These are phyloP conservation scores for Mucor irregularis DNA, from an alignment of 371 early-diverging fungal genomes.

Conservation along the genomic window DNA sequence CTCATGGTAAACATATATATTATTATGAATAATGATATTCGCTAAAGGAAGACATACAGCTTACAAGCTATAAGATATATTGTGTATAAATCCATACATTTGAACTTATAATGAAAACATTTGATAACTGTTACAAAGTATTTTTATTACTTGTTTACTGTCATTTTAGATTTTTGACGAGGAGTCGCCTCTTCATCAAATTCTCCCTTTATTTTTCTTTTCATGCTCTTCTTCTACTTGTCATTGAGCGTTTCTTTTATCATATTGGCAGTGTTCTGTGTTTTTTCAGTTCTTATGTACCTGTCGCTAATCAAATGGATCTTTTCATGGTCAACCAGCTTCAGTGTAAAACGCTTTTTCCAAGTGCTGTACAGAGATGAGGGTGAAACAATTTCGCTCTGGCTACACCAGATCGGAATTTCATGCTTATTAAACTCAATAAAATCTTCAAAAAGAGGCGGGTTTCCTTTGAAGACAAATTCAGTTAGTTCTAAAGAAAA, in stretches of 20 bases:
- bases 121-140: slow-evolving; percentile 14
- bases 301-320: slow-evolving; percentile 4
- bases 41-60: slow-evolving; percentile 23
- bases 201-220: too few relatives aligned
- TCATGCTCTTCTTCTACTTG: too few relatives aligned
- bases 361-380: slow-evolving; percentile 2
- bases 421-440: slow-evolving; percentile 5
- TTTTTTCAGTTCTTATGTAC: slow-evolving; percentile 6
- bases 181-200: too few relatives aligned
- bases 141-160: slow-evolving; percentile 13
- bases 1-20: slow-evolving; percentile 17
- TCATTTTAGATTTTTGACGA: too few relatives aligned
- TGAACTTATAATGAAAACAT: slow-evolving; percentile 17
- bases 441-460: slow-evolving; percentile 2
- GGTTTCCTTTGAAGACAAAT: not conserved
- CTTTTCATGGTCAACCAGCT: not conserved
- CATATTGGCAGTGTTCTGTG: too few relatives aligned
- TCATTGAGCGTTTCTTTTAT: too few relatives aligned
- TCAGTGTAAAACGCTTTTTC: slow-evolving; percentile 7
- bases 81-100: slow-evolving; percentile 16
- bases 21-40: slow-evolving; percentile 13
- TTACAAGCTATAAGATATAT: slow-evolving; percentile 17
- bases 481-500: slow-evolving; percentile 6
- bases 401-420: slow-evolving; percentile 7
- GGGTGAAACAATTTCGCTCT: not conserved